phyloP scores from a whole-genome alignment of 1,139 yeast species.

The Lodderomyces metapsilosis region DNA sequence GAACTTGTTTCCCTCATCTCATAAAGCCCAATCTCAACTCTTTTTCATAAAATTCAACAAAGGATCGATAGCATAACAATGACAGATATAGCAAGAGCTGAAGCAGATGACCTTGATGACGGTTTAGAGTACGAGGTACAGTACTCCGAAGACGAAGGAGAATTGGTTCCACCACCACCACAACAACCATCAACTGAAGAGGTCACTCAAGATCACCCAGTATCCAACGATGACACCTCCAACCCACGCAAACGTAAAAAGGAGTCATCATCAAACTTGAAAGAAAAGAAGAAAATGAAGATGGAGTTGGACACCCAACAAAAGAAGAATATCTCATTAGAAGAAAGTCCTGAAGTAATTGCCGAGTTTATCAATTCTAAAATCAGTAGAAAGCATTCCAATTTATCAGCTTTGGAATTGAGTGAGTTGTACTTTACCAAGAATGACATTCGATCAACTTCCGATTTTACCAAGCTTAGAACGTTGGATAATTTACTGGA shows the following conservation, averaged over 20 bases:
- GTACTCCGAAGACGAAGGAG: conserved; percentile 18
- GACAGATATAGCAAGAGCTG: conserved; percentile 6
- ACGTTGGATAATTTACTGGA: conserved; percentile 44
- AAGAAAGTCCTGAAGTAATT: conserved; percentile 50
- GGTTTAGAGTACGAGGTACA: conserved; percentile 59
- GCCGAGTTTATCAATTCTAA: conserved; percentile 58
- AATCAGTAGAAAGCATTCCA: conserved; percentile 50
- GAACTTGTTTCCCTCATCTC: not conserved
- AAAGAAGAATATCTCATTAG: conserved; percentile 49
- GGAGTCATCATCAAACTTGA: conserved; percentile 19
- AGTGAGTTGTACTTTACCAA: conserved; percentile 55
- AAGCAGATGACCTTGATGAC: conserved; percentile 64
- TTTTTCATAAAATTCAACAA: not conserved
- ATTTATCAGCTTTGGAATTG: conserved; percentile 63
- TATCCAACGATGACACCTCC: conserved; percentile 9
- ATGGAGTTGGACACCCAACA: conserved; percentile 57
- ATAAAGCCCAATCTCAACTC: not conserved
- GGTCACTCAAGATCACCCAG: conserved; percentile 15
- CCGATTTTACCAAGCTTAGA: conserved; percentile 47
- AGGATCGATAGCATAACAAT: no score
- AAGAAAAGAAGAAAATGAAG: conserved; percentile 54
- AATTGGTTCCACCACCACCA: conserved; percentile 13
- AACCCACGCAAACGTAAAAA: conserved; percentile 13
- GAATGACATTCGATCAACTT: conserved; percentile 48
- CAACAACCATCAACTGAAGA: conserved; percentile 9